Percentiles rank a stretch among this genome's conserved stretches.
phyloP scores from a whole-genome alignment of 495 filamentous ascomycete species.

The Lasiosphaeria miniovina region DNA sequence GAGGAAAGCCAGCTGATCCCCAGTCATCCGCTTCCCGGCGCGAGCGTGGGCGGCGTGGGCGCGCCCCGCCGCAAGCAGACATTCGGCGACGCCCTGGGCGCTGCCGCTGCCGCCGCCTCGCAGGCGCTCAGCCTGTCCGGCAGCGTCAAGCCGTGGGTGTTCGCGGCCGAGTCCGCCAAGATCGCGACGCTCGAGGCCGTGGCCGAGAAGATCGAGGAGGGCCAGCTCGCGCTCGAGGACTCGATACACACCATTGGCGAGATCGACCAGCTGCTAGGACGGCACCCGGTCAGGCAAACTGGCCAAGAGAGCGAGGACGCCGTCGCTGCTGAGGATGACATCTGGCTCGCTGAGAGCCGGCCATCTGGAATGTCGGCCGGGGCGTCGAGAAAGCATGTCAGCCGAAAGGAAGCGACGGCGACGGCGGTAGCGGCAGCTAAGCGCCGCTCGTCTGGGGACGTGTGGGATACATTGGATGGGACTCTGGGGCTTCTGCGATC shows the following conservation, averaged over 20 bases:
- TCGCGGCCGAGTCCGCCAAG: conserved; percentile 48
- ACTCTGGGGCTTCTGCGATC: conserved; percentile 41
- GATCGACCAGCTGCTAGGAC: conserved; percentile 36
- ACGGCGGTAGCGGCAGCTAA: background rate
- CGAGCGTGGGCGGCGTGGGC: background rate
- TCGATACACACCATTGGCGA: conserved; percentile 40
- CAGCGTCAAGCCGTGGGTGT: conserved; percentile 48
- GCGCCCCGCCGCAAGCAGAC: conserved; percentile 17
- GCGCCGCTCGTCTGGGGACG: conserved; percentile 26
- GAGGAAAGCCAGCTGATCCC: conserved; percentile 71
- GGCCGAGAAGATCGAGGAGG: conserved; percentile 47
- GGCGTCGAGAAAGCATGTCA: conserved; percentile 25
- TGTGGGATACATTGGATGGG: conserved; percentile 45
- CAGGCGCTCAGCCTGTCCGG: conserved; percentile 35
- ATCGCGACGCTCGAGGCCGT: conserved; percentile 46
- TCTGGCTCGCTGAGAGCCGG: conserved; percentile 32
- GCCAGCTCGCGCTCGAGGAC: conserved; percentile 41
- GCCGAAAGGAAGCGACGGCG: conserved; percentile 16
- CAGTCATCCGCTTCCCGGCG: conserved; percentile 51
- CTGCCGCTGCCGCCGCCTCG: conserved; percentile 13
- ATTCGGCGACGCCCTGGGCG: conserved; percentile 21
- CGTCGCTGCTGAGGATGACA: conserved; percentile 26
- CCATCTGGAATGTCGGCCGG: conserved; percentile 21
- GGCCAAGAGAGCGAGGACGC: conserved; percentile 16
- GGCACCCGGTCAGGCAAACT: conserved; percentile 13